phyloP scores from a whole-genome alignment of 1,139 yeast genomes.

The Hyphopichia buzzinii region DNA sequence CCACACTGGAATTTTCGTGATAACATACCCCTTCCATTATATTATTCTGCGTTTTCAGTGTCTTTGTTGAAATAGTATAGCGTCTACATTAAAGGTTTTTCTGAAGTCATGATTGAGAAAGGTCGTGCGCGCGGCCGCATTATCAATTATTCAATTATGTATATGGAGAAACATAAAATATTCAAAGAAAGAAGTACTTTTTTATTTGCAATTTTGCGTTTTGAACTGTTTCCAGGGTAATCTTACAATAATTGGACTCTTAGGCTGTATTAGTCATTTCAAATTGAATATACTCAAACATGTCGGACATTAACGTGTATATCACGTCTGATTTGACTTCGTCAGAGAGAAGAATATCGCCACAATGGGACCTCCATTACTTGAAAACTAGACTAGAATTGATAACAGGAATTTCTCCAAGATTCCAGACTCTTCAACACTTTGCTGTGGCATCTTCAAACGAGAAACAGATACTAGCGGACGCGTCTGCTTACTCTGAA shows the following conservation, averaged over 20 bases:
- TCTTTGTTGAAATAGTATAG: too few relatives aligned
- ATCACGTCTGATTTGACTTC: conserved; percentile 66
- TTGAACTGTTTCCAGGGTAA: too few relatives aligned
- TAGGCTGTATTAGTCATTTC: too few relatives aligned
- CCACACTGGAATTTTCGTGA: neutral
- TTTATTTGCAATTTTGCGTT: too few relatives aligned
- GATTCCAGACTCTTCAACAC: conserved; percentile 51
- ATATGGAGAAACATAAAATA: too few relatives aligned
- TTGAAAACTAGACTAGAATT: conserved; percentile 61
- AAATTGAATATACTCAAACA: conserved; percentile 13
- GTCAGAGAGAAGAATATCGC: conserved; percentile 68
- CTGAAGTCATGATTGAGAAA: too few relatives aligned
- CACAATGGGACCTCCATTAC: conserved; percentile 57
- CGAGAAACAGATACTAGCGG: conserved; percentile 22
- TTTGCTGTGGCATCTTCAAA: conserved; percentile 45
- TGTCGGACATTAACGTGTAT: conserved; percentile 53
- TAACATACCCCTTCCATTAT: neutral
- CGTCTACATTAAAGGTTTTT: too few relatives aligned
- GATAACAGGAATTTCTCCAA: conserved; percentile 76
- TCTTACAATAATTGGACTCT: too few relatives aligned
- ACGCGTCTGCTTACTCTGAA: conserved; percentile 16
- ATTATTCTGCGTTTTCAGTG: too few relatives aligned
- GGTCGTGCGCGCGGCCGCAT: too few relatives aligned
- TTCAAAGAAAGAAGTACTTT: too few relatives aligned
- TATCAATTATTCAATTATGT: too few relatives aligned